Conservation (phyloP, 2,329 filamentous ascomycete genomes). For the Fusarium miscanthi region DNA sequence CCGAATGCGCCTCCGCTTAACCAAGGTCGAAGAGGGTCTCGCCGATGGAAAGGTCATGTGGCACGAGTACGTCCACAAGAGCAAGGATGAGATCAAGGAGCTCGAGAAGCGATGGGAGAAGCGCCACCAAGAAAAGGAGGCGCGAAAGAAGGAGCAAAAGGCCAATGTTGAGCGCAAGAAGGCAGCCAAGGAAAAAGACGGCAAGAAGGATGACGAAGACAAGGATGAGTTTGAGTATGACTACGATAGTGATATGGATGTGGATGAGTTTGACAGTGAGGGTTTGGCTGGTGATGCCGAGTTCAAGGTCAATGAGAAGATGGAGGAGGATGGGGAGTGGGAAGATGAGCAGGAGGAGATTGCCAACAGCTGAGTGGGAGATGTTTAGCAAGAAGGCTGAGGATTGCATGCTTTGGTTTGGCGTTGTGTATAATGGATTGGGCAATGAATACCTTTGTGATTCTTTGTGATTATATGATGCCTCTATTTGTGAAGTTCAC, state of each 20-base stretch:
- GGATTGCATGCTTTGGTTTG: constrained; percentile 35
- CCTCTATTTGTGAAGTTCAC: neutral
- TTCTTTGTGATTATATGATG: constrained; percentile 17
- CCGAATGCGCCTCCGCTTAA: constrained; percentile 86
- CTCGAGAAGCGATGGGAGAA: constrained; percentile 87
- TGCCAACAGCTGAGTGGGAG: constrained; percentile 40
- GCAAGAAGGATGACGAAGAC: constrained; percentile 52
- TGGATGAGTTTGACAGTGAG: constrained; percentile 64
- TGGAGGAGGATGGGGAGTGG: constrained; percentile 64
- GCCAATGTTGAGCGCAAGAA: constrained; percentile 92
- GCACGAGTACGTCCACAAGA: constrained; percentile 95
- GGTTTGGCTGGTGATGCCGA: constrained; percentile 62
- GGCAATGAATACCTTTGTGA: constrained; percentile 41
- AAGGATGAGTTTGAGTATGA: constrained; percentile 58
- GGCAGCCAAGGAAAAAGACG: constrained; percentile 55
- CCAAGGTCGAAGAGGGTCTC: constrained; percentile 95
- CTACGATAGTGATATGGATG: constrained; percentile 58
- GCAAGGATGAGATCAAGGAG: constrained; percentile 77
- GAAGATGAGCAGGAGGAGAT: constrained; percentile 62
- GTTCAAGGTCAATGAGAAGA: constrained; percentile 60
- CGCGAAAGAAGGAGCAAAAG: constrained; percentile 82
- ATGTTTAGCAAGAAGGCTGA: constrained; percentile 1
- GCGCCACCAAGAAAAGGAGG: constrained; percentile 82
- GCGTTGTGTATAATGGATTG: constrained; percentile 42
- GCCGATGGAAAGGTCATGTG: constrained; percentile 94